Conservation (phyloP, 805 yeast genomes). For the Candida ulmi region DNA sequence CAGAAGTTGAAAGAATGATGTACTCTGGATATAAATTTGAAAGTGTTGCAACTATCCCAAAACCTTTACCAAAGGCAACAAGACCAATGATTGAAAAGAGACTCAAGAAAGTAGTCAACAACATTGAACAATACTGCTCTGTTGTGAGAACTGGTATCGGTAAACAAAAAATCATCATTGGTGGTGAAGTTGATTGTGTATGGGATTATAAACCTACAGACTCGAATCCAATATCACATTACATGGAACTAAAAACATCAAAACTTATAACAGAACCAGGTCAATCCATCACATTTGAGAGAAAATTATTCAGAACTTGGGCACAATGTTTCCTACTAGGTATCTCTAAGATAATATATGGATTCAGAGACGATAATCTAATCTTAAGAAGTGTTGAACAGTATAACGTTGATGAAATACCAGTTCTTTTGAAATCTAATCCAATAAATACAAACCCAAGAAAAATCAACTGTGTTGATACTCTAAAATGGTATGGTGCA, state of each 20-base stretch:
- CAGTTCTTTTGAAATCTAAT: constrained; percentile 54
- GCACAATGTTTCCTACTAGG: constrained; percentile 90
- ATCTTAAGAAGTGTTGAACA: constrained; percentile 67
- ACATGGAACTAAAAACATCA: constrained; percentile 80
- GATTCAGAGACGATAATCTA: constrained; percentile 74
- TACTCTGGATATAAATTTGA: constrained; percentile 87
- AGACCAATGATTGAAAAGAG: constrained; percentile 67
- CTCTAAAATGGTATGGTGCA: constrained; percentile 84
- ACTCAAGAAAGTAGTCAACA: constrained; percentile 51
- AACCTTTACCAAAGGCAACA: constrained; percentile 68
- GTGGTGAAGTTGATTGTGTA: constrained; percentile 91
- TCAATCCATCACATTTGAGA: constrained; percentile 64
- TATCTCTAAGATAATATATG: constrained; percentile 73
- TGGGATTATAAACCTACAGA: constrained; percentile 69
- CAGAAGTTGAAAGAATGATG: constrained; percentile 35
- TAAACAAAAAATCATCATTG: constrained; percentile 56
- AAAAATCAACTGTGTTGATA: constrained; percentile 66
- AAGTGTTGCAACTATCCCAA: constrained; percentile 61
- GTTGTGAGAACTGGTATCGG: constrained; percentile 89
- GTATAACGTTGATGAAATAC: constrained; percentile 72
- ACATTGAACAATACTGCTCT: constrained; percentile 70
- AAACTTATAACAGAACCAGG: constrained; percentile 47
- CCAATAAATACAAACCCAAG: constrained; percentile 34
- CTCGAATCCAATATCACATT: constrained; percentile 48
- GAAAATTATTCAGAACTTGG: constrained; percentile 79